Percentiles rank a stretch among this genome's conserved stretches.
phyloP scores from a whole-genome alignment of 805 yeast genomes.

The Yamadazyma insecticola region DNA sequence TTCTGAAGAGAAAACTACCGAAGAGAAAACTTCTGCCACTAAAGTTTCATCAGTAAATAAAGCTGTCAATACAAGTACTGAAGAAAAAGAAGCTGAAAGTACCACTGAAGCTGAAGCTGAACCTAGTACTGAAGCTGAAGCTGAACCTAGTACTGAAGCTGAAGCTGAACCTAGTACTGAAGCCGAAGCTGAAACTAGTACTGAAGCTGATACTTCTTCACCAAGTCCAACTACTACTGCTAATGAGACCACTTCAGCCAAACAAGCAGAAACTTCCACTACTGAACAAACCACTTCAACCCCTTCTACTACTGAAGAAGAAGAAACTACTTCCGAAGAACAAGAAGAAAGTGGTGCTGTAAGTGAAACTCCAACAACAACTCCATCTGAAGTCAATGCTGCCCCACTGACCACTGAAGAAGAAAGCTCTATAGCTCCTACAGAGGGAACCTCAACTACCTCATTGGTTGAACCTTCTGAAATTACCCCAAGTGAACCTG shows the following conservation, averaged over 20 bases:
- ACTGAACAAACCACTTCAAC: slow-evolving; percentile 1
- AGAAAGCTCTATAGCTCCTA: slow-evolving; percentile 3
- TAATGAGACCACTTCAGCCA: neutral
- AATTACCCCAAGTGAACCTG: neutral
- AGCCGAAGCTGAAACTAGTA: slow-evolving; percentile 1
- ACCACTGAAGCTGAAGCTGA: neutral
- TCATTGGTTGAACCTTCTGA: slow-evolving; percentile 3
- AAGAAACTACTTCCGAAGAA: slow-evolving; percentile 1
- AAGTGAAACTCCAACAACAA: slow-evolving; percentile 1
- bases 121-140: neutral
- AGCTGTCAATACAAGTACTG: too few relatives aligned
- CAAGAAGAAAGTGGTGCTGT: slow-evolving; percentile 1
- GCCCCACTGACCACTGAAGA: slow-evolving; percentile 3
- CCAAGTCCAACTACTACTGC: neutral
- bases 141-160: neutral
- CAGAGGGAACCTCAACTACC: slow-evolving; percentile 1
- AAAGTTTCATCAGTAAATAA: too few relatives aligned
- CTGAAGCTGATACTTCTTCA: slow-evolving; percentile 2
- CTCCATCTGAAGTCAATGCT: slow-evolving; percentile 1
- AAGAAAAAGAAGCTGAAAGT: too few relatives aligned
- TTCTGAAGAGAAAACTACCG: neutral
- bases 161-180: slow-evolving; percentile 2
- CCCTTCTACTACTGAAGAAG: slow-evolving; percentile 2
- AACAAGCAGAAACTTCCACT: neutral
- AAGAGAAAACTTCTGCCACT: too few relatives aligned